A percentile compares a stretch with the other conserved stretches of the same genome.
These are phyloP conservation scores for Babesia bigemina DNA, from an alignment of 169 alveolate species.

Conservation along the genomic window DNA sequence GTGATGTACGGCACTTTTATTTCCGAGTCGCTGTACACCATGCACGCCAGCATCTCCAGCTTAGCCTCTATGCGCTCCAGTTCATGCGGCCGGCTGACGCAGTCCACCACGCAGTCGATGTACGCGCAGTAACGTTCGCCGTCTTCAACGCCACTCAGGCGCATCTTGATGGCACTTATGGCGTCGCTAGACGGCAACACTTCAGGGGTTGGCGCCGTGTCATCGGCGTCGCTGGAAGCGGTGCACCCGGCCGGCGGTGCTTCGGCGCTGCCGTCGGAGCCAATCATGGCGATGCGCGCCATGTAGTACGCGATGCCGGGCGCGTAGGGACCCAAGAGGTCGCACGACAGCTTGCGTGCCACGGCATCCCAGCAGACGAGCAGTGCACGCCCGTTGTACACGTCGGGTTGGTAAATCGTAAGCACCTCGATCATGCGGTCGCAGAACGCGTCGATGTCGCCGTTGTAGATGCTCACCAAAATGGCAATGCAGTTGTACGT, in stretches of 20 bases:
- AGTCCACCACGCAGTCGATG: conserved; percentile 23
- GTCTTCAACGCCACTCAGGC: neutral
- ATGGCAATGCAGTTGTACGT: conserved; percentile 57
- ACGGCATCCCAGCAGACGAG: conserved; percentile 39
- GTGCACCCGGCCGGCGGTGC: neutral
- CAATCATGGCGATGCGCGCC: conserved; percentile 6
- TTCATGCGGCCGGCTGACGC: conserved; percentile 16
- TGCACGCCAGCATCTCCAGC: conserved; percentile 20
- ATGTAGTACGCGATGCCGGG: conserved; percentile 57
- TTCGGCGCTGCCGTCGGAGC: neutral
- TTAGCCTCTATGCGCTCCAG: conserved; percentile 4
- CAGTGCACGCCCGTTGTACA: neutral
- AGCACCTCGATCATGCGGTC: conserved; percentile 59
- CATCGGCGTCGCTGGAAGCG: neutral
- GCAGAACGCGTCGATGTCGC: conserved; percentile 54
- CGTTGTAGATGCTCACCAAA: conserved; percentile 19
- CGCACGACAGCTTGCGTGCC: conserved; percentile 14
- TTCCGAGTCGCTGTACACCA: conserved; percentile 18
- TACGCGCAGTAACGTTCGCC: conserved; percentile 6
- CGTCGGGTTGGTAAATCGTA: conserved; percentile 10
- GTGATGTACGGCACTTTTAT: conserved; percentile 43
- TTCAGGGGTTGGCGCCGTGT: neutral
- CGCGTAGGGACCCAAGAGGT: conserved; percentile 16
- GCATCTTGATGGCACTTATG: neutral
- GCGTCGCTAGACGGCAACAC: neutral